These are phyloP conservation scores for Globisporangium viniferum DNA, from an alignment of 352 stramenopile species.

Conservation along the genomic window DNA sequence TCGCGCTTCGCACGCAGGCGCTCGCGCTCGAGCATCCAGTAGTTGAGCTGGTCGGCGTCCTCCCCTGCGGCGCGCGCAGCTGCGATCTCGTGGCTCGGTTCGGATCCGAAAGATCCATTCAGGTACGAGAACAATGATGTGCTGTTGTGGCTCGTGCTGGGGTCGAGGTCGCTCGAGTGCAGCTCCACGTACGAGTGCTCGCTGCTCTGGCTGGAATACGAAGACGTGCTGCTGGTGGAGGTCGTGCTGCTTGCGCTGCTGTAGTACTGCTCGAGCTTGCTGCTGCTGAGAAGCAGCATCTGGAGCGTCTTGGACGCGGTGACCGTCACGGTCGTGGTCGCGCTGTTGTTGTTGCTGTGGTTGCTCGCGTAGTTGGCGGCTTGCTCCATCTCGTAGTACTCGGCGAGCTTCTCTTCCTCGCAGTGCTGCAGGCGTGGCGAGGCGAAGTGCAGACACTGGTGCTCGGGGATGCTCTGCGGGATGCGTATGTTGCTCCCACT, in stretches of 20 bases:
- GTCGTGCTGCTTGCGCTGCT: background rate
- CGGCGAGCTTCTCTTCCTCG: slow-evolving; percentile 21
- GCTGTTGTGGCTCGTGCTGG: slow-evolving; percentile 5
- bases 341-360: background rate
- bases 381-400: slow-evolving; percentile 19
- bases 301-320: slow-evolving; percentile 18
- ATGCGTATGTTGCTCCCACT: slow-evolving; percentile 50
- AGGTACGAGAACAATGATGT: slow-evolving; percentile 2
- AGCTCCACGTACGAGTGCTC: slow-evolving; percentile 6
- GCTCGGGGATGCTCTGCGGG: slow-evolving; percentile 71
- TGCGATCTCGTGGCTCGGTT: slow-evolving; percentile 29
- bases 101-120: slow-evolving; percentile 17
- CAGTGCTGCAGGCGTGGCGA: slow-evolving; percentile 30
- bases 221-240: slow-evolving; percentile 4
- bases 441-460: slow-evolving; percentile 61
- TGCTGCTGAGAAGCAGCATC: slow-evolving; percentile 15
- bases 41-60: slow-evolving; percentile 42
- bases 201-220: slow-evolving; percentile 1
- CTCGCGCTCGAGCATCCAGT: slow-evolving; percentile 77
- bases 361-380: background rate
- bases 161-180: background rate
- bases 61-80: slow-evolving; percentile 20
- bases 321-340: slow-evolving; percentile 24
- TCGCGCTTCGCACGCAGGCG: slow-evolving; percentile 31
- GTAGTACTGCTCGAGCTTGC: slow-evolving; percentile 17